These are phyloP conservation scores for Cichorium intybus DNA, from an alignment of 140 eudicot species.

Conservation along the genomic window DNA sequence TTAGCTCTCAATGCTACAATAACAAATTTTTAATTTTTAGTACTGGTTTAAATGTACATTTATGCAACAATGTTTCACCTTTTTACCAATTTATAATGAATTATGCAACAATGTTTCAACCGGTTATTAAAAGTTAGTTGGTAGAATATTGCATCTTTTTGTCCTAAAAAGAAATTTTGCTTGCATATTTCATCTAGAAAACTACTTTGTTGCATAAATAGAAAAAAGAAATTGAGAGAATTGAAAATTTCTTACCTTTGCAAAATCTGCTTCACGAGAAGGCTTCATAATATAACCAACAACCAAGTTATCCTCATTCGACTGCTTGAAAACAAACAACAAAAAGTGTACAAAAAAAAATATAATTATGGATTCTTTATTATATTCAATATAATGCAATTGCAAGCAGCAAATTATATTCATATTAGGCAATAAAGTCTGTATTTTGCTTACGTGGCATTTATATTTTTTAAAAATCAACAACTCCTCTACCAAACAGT, in stretches of 20 bases:
- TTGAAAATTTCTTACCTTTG: constrained; percentile 51
- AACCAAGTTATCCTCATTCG: constrained; percentile 36
- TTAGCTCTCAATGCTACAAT: constrained; percentile 14
- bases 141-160: no score
- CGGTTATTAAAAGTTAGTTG: no score
- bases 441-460: no score
- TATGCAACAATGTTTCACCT: neutral
- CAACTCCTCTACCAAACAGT: neutral
- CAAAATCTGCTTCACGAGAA: constrained; percentile 93
- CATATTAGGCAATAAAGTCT: no score
- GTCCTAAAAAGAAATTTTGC: neutral
- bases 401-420: no score
- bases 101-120: no score
- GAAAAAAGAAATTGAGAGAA: neutral
- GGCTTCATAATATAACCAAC: constrained; percentile 93
- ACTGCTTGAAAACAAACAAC: constrained; percentile 44
- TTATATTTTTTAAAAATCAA: neutral
- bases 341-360: constrained; percentile 1
- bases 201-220: neutral
- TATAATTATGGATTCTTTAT: neutral
- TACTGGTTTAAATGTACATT: neutral
- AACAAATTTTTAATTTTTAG: neutral
- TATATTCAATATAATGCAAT: constrained; percentile 1
- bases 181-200: neutral
- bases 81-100: no score